These are phyloP conservation scores for Cenococcum geophilum DNA, from an alignment of 495 filamentous ascomycete species.

Conservation along the genomic window DNA sequence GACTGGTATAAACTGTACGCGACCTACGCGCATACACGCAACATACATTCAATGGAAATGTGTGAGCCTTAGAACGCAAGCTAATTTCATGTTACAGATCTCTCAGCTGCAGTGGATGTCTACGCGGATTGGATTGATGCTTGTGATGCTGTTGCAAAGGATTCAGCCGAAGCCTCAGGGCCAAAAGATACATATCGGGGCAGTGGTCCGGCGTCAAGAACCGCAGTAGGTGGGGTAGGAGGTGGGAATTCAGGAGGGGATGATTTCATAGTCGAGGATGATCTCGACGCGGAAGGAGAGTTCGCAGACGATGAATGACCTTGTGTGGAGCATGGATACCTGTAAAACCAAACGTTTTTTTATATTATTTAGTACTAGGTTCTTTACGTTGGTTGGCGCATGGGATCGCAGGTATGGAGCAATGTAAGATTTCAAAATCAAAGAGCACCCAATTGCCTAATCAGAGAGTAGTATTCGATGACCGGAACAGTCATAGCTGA, in stretches of 20 bases:
- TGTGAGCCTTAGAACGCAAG: not conserved
- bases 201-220: conserved; percentile 15
- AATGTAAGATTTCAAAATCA: conserved; percentile 22
- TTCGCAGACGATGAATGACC: conserved; percentile 47
- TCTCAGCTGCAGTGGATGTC: conserved; percentile 86
- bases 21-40: not conserved
- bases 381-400: too few relatives aligned
- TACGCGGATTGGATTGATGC: conserved; percentile 99
- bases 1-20: conserved; percentile 83
- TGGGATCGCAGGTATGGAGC: too few relatives aligned
- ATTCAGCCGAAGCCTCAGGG: conserved; percentile 26
- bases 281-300: conserved; percentile 39
- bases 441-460: conserved; percentile 9
- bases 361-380: too few relatives aligned
- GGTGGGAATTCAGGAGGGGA: conserved; percentile 31
- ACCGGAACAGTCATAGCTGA: not conserved
- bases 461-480: not conserved
- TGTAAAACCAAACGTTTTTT: not conserved
- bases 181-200: conserved; percentile 17
- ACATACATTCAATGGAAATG: not conserved
- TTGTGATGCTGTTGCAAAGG: conserved; percentile 73
- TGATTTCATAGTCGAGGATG: conserved; percentile 35
- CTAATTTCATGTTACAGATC: conserved; percentile 47
- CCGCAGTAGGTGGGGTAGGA: conserved; percentile 25
- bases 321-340: not conserved